A percentile compares a stretch with the other conserved stretches of the same genome.
phyloP scores from a whole-genome alignment of 331 rosid species.

The Acacia concinna region DNA sequence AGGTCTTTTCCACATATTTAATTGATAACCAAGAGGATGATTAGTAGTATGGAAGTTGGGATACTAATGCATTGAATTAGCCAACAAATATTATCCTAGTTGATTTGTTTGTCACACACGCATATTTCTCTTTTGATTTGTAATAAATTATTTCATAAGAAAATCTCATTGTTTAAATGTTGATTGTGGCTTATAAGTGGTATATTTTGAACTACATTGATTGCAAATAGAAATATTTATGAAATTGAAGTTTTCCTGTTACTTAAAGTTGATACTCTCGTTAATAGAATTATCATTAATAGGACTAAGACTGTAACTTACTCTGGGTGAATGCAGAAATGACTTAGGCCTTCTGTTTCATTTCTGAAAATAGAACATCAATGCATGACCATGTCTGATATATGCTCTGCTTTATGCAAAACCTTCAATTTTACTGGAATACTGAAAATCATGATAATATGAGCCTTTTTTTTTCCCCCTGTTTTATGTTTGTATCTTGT shows the following conservation, averaged over 20 bases:
- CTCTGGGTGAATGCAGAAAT: background rate
- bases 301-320: background rate
- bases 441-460: background rate
- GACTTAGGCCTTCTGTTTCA: background rate
- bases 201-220: background rate
- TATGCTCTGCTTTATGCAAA: background rate
- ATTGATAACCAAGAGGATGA: slow-evolving; percentile 2
- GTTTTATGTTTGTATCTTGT: background rate
- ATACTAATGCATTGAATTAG: background rate
- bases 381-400: background rate
- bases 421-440: background rate
- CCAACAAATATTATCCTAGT: background rate
- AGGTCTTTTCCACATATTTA: slow-evolving; percentile 19
- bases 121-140: background rate
- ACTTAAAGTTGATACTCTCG: background rate
- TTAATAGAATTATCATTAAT: background rate
- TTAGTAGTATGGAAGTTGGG: background rate
- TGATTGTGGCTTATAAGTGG: background rate
- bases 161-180: background rate
- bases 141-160: background rate
- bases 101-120: background rate
- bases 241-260: background rate
- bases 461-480: background rate
- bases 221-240: background rate
- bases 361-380: background rate